phyloP scores from a whole-genome alignment of 2,329 filamentous ascomycete species.

The Coccinonectria pachysandricola region DNA sequence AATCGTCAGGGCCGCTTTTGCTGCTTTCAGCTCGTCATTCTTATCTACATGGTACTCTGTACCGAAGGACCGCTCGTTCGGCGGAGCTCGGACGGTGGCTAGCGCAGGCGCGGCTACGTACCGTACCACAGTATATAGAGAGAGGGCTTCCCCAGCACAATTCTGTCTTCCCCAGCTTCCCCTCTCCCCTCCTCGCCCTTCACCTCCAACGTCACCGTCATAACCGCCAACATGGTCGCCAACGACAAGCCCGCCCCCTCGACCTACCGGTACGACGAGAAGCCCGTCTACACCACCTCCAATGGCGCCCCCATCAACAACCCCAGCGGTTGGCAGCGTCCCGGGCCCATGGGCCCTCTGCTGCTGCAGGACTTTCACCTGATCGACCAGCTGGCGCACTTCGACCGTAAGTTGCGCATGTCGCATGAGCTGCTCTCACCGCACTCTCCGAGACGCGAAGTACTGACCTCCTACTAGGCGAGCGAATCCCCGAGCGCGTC shows the following conservation, averaged over 20 bases:
- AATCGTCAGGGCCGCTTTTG: no score
- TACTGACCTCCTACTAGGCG: no score
- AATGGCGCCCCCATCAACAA: conserved; percentile 48
- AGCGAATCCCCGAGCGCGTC: conserved; percentile 38
- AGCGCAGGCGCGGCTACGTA: no score
- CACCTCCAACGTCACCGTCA: conserved; percentile 8
- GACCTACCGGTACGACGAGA: conserved; percentile 45
- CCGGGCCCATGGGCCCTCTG: conserved; percentile 46
- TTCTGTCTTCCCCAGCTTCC: background rate
- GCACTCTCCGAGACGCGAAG: no score
- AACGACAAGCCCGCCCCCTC: conserved; percentile 30
- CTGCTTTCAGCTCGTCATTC: no score
- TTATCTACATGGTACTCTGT: no score
- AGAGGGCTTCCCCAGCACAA: background rate
- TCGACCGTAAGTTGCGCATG: conserved; percentile 35
- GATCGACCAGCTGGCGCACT: conserved; percentile 49
- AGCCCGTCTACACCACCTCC: conserved; percentile 48
- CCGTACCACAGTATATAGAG: no score
- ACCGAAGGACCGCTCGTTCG: no score
- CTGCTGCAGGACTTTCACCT: conserved; percentile 56
- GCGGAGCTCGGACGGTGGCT: no score
- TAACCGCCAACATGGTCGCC: conserved; percentile 33
- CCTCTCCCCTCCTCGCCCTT: background rate
- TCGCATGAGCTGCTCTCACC: background rate
- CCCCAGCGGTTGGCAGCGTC: conserved; percentile 37